Base-by-base conservation (phyloP, 345 rosid genomes). In the Syzygium oleosum region DNA sequence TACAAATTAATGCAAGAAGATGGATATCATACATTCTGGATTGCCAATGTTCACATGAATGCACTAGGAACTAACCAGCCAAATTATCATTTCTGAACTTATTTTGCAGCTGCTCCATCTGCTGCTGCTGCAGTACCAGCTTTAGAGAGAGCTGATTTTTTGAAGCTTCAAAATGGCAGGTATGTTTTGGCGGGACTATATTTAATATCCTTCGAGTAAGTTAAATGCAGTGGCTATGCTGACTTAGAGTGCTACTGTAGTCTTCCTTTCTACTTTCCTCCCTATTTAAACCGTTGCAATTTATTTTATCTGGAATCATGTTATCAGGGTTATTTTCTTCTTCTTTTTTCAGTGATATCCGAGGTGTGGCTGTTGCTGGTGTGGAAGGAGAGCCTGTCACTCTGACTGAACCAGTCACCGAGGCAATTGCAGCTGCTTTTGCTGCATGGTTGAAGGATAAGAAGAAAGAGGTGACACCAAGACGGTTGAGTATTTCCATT, bases 121-220 rank as follows among this genome's bases (percentile, higher is more conserved):
- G 89, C 94, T 87, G 90, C 94, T 87, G 90, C 94, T 85, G 90
- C 95, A 56, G 91, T 89, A 79, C 96, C 95, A 25, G 88, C 92
- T 89, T 91, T 95, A 87, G 95, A 92, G 87, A 95, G 92, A 89
- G 91, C 29, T 86, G 95, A 94, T 88, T 95, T 98, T 91, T 86
- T 95, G 86, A 98, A 96, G 92, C 99, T 98, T 93, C 99, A 98
- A 90, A 98, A 96, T 94, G 99, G 99, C 90, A 96, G 99, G 99
- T 95, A 89, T 77, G 87, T 46, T 77, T 19, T 25, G 34, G 31
- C 17, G 14, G 53, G 51, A 61, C 58, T 61, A 27, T 65, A 7
- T 86, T 5, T 21, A 38, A 65, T 34, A 59, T 27, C 27, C 16
- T 65, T 34, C 0, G 5, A 84, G 21, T 29, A 43, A 84, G 46